Evolutionary conservation across 140 eudicot species (phyloP), one percentile per base, ranked within the genome.

Genomic region (Anethum foeniculum): DNA sequence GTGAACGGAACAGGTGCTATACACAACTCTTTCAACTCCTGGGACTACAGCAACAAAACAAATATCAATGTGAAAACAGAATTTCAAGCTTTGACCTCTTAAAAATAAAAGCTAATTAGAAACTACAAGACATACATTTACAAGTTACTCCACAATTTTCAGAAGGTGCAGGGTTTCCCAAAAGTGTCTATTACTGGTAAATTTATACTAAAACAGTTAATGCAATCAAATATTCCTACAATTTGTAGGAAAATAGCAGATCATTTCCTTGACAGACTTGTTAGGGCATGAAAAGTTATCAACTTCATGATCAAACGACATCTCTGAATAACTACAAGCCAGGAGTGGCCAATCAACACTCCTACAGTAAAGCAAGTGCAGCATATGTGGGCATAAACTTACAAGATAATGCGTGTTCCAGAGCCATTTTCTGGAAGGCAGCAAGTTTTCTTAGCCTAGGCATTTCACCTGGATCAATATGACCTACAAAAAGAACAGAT

Each of bases 1-100:
- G 84, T 95, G 90, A 30, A 92, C 69, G 3, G 99, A 95, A 82
- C 99, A 95, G 71, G 99, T 95, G 88, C 99, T 95, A 92, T 95
- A 92, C 65, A 90, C 97, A 64, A 95, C 83, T 84, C 89, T 92
- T 88, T 92, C 99, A 46, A 92, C 99, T 18, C 87, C 87, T 67
- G 97, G 99, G 84, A 95, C 99, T 95, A 78, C 81, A 76, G 75
- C 11, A 48, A 75, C 49, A 21, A 11, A 71, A 71, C 49, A 39
- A 39, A 19, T 19, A 38, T 71, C 47, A 71, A 19, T 3, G 13
- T 38, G 44, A 8, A 21, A 32, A 69, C 75, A 69, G 6, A 68
- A 68, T 13, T n/a, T n/a, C 12, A n/a, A 62, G 71, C 71, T 62
- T 62, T 62, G 36, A 62, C 71, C 71, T 25, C 6, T 7, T 25